Base-by-base conservation (phyloP, 2,329 filamentous ascomycete species). In the Fusarium liriodendri region DNA sequence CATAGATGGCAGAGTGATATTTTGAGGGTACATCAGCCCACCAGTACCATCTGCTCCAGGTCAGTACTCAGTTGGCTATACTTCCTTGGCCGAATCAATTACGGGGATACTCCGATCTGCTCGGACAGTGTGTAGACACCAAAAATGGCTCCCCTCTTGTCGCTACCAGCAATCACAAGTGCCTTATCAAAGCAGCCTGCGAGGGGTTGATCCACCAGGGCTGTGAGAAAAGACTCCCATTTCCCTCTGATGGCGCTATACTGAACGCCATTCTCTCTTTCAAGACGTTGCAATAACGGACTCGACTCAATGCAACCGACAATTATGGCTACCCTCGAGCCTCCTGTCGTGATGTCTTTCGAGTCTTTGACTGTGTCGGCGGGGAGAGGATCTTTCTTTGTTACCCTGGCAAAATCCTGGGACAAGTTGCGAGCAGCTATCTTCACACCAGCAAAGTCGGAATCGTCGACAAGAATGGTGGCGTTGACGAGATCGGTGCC, bases 1-100 rank as follows among this genome's bases (percentile, higher is more conserved):
- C 71, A 18, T 65, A 27, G 1, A 77, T 54, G 1, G 45, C 4
- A 2, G 16, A 0, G 11, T 74, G 66, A 3, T 57, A 14, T 9
- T 71, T 64, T 2, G 75, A 45, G 1, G 71, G 63, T 1, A 74
- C 71, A 18, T 77, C 75, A 0, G 75, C 75, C 75, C 75, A 77
- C 75, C 75, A 77, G 18, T 74, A 74, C 75, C 75, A 77, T 0
- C 75, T 77, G 3, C 0, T 1, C 0, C 0, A 0, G 18, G 9
- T 70, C 0, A 66, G 62, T 4, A 3, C 13, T 20, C 4, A 37
- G 1, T 0, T 0, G 11, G 10, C 5, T 2, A 33, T 4, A 3
- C 7, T 10, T 2, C 5, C 5, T 14, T 13, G 1, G 6, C 6
- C 7, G 6, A 25, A 7, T 29, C 7, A 40, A 72, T 62, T n/a